These are phyloP conservation scores for Zymoseptoria passerinii DNA, from an alignment of 2,329 filamentous ascomycete genomes.

Conservation along the genomic window DNA sequence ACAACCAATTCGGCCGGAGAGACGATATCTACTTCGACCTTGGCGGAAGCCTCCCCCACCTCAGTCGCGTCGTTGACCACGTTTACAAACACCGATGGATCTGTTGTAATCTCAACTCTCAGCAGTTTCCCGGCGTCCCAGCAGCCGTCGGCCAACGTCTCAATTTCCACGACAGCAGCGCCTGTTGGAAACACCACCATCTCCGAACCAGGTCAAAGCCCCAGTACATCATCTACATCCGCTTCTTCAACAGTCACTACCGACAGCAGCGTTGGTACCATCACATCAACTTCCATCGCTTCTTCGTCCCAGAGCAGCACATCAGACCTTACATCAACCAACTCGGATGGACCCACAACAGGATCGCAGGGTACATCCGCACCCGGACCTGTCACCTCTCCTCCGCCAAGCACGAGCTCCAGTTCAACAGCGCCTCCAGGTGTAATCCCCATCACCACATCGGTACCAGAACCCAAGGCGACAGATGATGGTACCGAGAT, in stretches of 20 bases:
- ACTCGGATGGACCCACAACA: neutral
- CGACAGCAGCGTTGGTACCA: neutral
- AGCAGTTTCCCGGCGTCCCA: neutral
- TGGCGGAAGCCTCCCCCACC: neutral
- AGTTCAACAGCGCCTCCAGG: neutral
- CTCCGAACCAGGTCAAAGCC: neutral
- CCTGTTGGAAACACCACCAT: neutral
- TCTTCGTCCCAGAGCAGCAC: neutral
- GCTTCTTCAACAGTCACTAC: neutral
- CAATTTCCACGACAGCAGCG: neutral
- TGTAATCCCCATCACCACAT: constrained; percentile 2
- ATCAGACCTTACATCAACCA: neutral
- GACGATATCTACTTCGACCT: neutral
- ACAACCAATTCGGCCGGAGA: neutral
- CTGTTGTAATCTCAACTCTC: neutral
- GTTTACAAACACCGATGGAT: neutral
- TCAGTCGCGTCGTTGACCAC: neutral
- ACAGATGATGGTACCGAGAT: constrained; percentile 3
- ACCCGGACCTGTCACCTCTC: neutral
- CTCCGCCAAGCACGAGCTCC: neutral
- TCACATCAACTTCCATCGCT: neutral
- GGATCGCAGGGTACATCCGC: neutral
- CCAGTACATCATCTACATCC: neutral
- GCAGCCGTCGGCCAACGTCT: neutral
- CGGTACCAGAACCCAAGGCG: constrained; percentile 1